Base-by-base conservation (phyloP, 192 early-diverging fungal genomes). In the Fimicolochytrium jonesii region DNA sequence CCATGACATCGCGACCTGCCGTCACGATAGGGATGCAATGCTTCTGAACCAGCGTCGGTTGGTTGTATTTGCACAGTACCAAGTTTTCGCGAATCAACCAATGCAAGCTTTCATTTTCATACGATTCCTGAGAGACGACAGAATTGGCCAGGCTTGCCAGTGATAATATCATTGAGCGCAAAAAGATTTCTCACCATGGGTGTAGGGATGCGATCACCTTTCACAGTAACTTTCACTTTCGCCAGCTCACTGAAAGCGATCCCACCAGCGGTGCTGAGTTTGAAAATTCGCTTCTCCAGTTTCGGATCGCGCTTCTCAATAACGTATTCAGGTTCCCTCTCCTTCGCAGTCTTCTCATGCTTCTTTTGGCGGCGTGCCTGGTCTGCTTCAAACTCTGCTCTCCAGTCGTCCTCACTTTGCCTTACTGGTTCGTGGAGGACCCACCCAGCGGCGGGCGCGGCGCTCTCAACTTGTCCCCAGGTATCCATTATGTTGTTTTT, bases 21-120 rank as follows among this genome's bases (percentile, higher is more conserved):
- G 35, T 25, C 26, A 76, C 51, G 35, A 77, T 68, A 43, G 74
- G 74, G 37, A 76, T 68, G 11, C 63, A 68, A 18, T 31, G 31
- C 10, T 61, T 70, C 64, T 95, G 93, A 36, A 95, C 90, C 3
- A 92, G 93, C 29, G 93, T 95, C 22, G 93, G 93, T 42, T 79
- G 82, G 22, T 79, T 77, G 77, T 92, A 95, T 47, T 83, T 71
- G 56, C 88, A 79, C 6, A 91, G 74, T 53, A 86, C 82, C 1
- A 54, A 22, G 35, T 55, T 55, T 18, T 55, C 53, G 33, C 35
- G 31, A 20, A 55, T 33, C 4, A 55, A 25, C 53, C 53, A 55
- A 25, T 6, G 36, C 11, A 55, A 15, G 31, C 36, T 3, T 33
- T 32, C 53, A 17, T 3, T 25, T 4, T 55, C 53, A 26, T 36